Percentiles rank a stretch among this genome's conserved stretches.
These are phyloP conservation scores for Parathielavia appendiculata DNA, from an alignment of 495 filamentous ascomycete species.

Conservation along the genomic window DNA sequence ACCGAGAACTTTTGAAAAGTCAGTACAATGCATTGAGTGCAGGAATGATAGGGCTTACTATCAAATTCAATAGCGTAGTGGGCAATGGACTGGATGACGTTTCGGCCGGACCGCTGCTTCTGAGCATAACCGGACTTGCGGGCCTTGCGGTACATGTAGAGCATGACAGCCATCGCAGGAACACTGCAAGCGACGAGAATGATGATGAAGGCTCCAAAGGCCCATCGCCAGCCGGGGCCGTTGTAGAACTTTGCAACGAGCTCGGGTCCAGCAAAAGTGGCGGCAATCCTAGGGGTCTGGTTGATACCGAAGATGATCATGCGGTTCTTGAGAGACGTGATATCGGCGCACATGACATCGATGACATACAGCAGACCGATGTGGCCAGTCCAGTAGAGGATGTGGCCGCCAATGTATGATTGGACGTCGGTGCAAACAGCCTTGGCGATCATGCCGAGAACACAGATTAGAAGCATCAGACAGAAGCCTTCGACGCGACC, in stretches of 20 bases:
- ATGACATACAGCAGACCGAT: constrained; percentile 55
- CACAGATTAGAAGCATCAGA: constrained; percentile 33
- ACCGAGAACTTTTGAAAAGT: constrained; percentile 31
- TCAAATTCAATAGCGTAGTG: constrained; percentile 56
- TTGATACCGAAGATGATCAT: constrained; percentile 57
- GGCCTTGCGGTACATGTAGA: constrained; percentile 56
- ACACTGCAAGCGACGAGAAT: constrained; percentile 50
- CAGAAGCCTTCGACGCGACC: constrained; percentile 49
- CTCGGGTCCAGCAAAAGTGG: constrained; percentile 49
- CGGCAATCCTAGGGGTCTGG: constrained; percentile 62
- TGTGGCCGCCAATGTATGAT: constrained; percentile 48
- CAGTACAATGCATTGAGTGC: no score
- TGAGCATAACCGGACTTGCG: constrained; percentile 47
- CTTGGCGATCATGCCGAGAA: constrained; percentile 47
- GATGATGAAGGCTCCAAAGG: constrained; percentile 57
- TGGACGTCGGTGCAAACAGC: constrained; percentile 46
- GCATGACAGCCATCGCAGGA: constrained; percentile 46
- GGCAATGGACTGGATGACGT: constrained; percentile 41
- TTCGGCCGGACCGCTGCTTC: constrained; percentile 43
- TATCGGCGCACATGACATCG: constrained; percentile 62
- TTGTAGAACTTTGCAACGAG: constrained; percentile 43
- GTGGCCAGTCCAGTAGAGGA: constrained; percentile 52
- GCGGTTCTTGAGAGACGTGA: constrained; percentile 58
- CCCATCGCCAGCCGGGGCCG: constrained; percentile 56
- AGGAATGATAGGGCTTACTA: background rate